Percentiles rank a stretch among this genome's conserved stretches.
Evolutionary conservation across 2,329 filamentous ascomycete species (phyloP).

Genomic region (Emmonsiellopsis sp.): DNA sequence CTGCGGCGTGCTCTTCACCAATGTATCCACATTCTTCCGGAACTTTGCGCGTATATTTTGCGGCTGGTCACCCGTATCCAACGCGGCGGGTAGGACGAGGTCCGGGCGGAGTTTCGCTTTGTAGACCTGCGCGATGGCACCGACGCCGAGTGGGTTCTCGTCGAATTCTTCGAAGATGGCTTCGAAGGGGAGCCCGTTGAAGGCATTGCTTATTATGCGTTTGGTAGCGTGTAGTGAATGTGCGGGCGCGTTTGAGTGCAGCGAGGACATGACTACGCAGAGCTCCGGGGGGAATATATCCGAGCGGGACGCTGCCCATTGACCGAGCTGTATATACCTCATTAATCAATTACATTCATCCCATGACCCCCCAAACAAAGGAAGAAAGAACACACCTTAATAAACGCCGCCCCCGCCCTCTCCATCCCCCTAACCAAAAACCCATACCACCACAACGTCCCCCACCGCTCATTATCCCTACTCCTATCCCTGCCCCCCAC

Average conservation of each 20-base stretch:
- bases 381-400: slow-evolving; percentile 56
- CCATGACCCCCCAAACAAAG: background rate
- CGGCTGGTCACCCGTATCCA: slow-evolving; percentile 44
- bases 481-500: slow-evolving; percentile 56
- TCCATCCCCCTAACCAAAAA: slow-evolving; percentile 89
- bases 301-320: slow-evolving; percentile 94
- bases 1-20: slow-evolving; percentile 78
- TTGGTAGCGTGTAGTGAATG: slow-evolving; percentile 77
- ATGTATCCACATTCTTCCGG: slow-evolving; percentile 69
- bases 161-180: slow-evolving; percentile 97
- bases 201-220: slow-evolving; percentile 69
- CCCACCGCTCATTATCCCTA: slow-evolving; percentile 64
- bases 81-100: slow-evolving; percentile 55
- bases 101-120: slow-evolving; percentile 82
- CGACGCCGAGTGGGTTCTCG: slow-evolving; percentile 79
- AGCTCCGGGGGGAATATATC: slow-evolving; percentile 94
- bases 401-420: slow-evolving; percentile 85
- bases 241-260: slow-evolving; percentile 90
- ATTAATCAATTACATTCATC: background rate
- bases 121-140: slow-evolving; percentile 96
- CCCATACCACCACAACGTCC: slow-evolving; percentile 89
- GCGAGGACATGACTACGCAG: slow-evolving; percentile 85
- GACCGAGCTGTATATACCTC: slow-evolving; percentile 57
- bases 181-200: slow-evolving; percentile 68
- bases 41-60: slow-evolving; percentile 59